phyloP scores from a whole-genome alignment of 179 eudicot species.

The Silene vulgaris region DNA sequence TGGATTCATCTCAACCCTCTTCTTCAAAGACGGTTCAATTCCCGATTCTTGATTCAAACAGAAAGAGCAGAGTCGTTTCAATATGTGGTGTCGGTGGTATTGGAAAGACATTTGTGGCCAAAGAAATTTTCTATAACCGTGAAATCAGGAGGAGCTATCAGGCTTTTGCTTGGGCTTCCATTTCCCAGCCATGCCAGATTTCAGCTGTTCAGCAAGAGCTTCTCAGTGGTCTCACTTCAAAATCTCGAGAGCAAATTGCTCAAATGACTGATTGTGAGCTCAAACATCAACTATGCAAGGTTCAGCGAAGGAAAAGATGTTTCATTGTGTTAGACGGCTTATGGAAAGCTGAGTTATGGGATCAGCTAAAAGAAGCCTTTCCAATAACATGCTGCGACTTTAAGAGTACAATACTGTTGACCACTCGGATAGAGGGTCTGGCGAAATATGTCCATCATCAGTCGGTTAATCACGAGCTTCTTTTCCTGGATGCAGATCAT shows the following conservation, averaged over 20 bases:
- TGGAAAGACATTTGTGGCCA: slow-evolving; percentile 30
- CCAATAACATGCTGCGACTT: slow-evolving; percentile 9
- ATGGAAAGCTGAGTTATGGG: slow-evolving; percentile 35
- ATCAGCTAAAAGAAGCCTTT: slow-evolving; percentile 29
- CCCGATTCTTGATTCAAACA: not conserved
- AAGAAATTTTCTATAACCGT: slow-evolving; percentile 18
- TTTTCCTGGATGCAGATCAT: slow-evolving; percentile 10
- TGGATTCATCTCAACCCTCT: slow-evolving; percentile 3
- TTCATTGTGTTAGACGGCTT: slow-evolving; percentile 53
- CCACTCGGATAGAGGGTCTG: slow-evolving; percentile 13
- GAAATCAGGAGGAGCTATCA: slow-evolving; percentile 21
- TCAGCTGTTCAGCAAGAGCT: slow-evolving; percentile 24
- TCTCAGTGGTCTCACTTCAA: slow-evolving; percentile 17
- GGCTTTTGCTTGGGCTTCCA: slow-evolving; percentile 31
- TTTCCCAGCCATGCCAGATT: slow-evolving; percentile 24
- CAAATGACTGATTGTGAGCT: slow-evolving; percentile 25
- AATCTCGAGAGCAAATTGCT: slow-evolving; percentile 18
- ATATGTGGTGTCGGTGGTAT: slow-evolving; percentile 27
- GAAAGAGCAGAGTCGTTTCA: slow-evolving; percentile 15
- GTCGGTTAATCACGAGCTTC: not conserved
- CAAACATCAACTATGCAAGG: slow-evolving; percentile 17
- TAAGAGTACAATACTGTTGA: slow-evolving; percentile 16
- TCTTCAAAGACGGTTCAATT: slow-evolving; percentile 1
- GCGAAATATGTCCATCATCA: slow-evolving; percentile 5
- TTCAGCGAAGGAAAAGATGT: slow-evolving; percentile 26